Percentiles rank a stretch among this genome's conserved stretches.
These are phyloP conservation scores for Funneliformis caledonium DNA, from an alignment of 371 early-diverging fungal genomes.

Conservation along the genomic window DNA sequence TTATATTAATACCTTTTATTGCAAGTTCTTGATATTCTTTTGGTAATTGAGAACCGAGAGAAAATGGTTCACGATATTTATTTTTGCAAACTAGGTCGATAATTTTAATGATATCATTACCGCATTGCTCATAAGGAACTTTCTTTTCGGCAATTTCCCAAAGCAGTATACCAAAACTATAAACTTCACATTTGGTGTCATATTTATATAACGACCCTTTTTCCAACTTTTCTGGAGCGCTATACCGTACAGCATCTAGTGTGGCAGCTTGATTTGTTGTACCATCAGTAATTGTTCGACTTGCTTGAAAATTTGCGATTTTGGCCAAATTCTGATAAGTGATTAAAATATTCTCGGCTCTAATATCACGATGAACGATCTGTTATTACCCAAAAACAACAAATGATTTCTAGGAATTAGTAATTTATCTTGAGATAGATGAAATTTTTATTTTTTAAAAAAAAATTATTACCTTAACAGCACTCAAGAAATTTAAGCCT, in stretches of 20 bases:
- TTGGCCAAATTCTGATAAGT: neutral
- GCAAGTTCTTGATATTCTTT: slow-evolving; percentile 5
- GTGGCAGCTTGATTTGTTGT: neutral
- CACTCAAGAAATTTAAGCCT: slow-evolving; percentile 17
- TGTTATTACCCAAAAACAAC: neutral
- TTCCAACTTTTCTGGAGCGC: slow-evolving; percentile 16
- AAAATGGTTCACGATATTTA: slow-evolving; percentile 11
- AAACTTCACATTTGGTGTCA: neutral
- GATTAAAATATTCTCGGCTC: slow-evolving; percentile 26
- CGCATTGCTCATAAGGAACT: neutral
- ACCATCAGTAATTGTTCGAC: neutral
- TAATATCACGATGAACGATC: slow-evolving; percentile 21
- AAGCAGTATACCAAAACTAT: slow-evolving; percentile 31
- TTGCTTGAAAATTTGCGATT: slow-evolving; percentile 21
- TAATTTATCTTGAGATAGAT: too few relatives aligned
- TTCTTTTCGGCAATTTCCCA: slow-evolving; percentile 28
- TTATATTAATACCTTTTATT: neutral
- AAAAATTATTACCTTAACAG: neutral
- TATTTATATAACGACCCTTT: neutral
- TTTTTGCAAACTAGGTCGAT: neutral
- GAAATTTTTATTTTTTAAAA: neutral
- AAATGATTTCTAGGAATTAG: too few relatives aligned
- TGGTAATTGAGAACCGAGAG: neutral
- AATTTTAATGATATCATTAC: slow-evolving; percentile 10
- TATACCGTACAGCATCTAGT: neutral